A percentile compares a stretch with the other conserved stretches of the same genome.
Conservation (phyloP, 23 red algal species). For the Pyropia haitanensis region DNA sequence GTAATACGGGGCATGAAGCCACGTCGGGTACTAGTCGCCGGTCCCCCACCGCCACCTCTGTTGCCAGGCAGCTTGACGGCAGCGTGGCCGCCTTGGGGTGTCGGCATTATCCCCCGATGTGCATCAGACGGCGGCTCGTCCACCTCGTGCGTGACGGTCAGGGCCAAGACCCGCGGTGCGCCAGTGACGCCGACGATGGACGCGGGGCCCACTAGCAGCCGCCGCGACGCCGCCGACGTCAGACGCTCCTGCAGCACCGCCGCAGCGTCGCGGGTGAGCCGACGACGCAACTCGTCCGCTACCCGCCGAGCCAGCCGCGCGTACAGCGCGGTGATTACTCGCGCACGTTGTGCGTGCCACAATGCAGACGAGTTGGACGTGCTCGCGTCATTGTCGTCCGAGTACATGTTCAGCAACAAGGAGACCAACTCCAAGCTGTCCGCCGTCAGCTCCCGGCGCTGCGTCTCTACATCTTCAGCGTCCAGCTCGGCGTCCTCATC, state of each 20-base stretch:
- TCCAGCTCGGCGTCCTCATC: too few species aligned
- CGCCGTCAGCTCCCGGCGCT: too few species aligned
- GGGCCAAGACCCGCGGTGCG: conserved; percentile 34
- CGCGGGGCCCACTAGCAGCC: conserved; percentile 46
- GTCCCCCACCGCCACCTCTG: conserved; percentile 8
- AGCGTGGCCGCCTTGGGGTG: conserved; percentile 30
- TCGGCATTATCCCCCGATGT: conserved; percentile 10
- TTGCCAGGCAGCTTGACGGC: conserved; percentile 2
- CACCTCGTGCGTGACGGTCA: conserved; percentile 44
- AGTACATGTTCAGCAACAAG: conserved; percentile 21
- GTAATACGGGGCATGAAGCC: conserved; percentile 15
- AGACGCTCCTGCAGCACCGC: conserved; percentile 21
- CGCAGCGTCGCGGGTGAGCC: conserved; percentile 7
- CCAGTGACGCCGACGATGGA: conserved; percentile 14
- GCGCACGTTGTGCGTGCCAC: conserved; percentile 30
- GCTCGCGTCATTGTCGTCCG: conserved; percentile 15
- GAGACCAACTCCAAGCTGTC: conserved; percentile 19
- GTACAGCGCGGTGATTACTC: conserved; percentile 32
- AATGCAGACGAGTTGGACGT: neutral
- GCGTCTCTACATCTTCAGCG: too few species aligned
- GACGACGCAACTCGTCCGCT: conserved; percentile 19
- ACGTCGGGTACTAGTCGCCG: conserved; percentile 11
- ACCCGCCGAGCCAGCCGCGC: conserved; percentile 13
- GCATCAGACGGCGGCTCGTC: conserved; percentile 19
- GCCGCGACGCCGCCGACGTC: conserved; percentile 24